A percentile compares a stretch with the other conserved stretches of the same genome.
These are phyloP conservation scores for Exophiala bonariae DNA, from an alignment of 2,329 filamentous ascomycete species.

Conservation along the genomic window DNA sequence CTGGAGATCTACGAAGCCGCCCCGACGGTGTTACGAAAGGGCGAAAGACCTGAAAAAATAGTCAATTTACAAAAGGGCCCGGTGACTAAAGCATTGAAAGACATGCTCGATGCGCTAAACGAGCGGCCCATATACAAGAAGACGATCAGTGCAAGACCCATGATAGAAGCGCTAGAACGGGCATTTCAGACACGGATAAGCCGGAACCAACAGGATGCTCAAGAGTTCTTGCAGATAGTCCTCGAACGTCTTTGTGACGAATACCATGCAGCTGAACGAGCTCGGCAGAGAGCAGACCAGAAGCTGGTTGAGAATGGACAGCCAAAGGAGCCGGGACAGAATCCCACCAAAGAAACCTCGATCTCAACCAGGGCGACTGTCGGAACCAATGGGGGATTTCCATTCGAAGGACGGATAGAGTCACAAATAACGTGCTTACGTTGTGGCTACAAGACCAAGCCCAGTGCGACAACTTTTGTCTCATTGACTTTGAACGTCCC, in stretches of 20 bases:
- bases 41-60: conserved; percentile 48
- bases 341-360: conserved; percentile 19
- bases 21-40: conserved; percentile 39
- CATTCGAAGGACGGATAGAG: conserved; percentile 86
- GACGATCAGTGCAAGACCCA: conserved; percentile 82
- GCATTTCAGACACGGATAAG: conserved; percentile 91
- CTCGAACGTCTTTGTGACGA: conserved; percentile 91
- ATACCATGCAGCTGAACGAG: conserved; percentile 80
- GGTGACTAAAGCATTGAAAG: conserved; percentile 84
- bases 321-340: conserved; percentile 38
- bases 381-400: conserved; percentile 67
- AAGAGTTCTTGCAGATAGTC: conserved; percentile 94
- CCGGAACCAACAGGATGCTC: conserved; percentile 93
- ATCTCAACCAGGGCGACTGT: conserved; percentile 39
- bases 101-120: conserved; percentile 88
- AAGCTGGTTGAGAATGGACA: conserved; percentile 26
- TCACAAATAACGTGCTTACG: conserved; percentile 93
- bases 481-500: conserved; percentile 91
- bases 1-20: conserved; percentile 70
- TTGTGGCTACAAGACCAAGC: conserved; percentile 85
- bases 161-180: conserved; percentile 78
- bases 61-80: conserved; percentile 72
- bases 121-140: conserved; percentile 92
- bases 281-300: conserved; percentile 50
- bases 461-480: conserved; percentile 81